Conservation (phyloP, 352 stramenopile genomes). For the Phytophthora sansomeana region DNA sequence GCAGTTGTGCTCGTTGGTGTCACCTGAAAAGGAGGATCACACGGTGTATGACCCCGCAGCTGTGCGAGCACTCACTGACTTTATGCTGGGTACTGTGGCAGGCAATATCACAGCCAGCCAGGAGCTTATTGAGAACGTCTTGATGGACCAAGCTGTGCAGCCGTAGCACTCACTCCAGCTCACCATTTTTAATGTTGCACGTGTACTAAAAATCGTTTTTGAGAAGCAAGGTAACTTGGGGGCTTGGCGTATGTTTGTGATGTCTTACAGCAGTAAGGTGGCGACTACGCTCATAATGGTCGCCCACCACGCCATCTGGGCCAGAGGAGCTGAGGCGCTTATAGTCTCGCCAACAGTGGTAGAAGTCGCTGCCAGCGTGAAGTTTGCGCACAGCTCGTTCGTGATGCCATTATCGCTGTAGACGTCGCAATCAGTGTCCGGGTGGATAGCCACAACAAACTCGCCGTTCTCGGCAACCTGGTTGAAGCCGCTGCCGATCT, state of each 20-base stretch:
- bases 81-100: conserved; percentile 59
- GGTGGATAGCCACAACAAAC: conserved; percentile 70
- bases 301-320: conserved; percentile 12
- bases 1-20: conserved; percentile 51
- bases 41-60: conserved; percentile 46
- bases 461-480: conserved; percentile 66
- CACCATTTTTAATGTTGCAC: conserved; percentile 3
- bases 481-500: conserved; percentile 64
- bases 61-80: conserved; percentile 60
- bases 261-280: conserved; percentile 8
- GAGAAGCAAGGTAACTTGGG: not conserved
- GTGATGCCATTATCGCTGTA: conserved; percentile 44
- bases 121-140: conserved; percentile 66
- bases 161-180: not conserved
- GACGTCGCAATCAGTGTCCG: conserved; percentile 74
- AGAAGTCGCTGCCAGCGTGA: conserved; percentile 36
- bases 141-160: conserved; percentile 45
- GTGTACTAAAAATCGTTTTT: conserved; percentile 1
- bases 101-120: conserved; percentile 59
- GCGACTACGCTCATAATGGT: conserved; percentile 15
- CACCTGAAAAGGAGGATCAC: conserved; percentile 51
- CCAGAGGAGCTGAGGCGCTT: conserved; percentile 13
- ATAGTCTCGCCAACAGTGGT: conserved; percentile 21
- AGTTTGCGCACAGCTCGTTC: conserved; percentile 52
- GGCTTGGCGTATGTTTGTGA: not conserved